A percentile compares a stretch with the other conserved stretches of the same genome.
phyloP scores from a whole-genome alignment of 257 asterid species.

The Ilex asprella region DNA sequence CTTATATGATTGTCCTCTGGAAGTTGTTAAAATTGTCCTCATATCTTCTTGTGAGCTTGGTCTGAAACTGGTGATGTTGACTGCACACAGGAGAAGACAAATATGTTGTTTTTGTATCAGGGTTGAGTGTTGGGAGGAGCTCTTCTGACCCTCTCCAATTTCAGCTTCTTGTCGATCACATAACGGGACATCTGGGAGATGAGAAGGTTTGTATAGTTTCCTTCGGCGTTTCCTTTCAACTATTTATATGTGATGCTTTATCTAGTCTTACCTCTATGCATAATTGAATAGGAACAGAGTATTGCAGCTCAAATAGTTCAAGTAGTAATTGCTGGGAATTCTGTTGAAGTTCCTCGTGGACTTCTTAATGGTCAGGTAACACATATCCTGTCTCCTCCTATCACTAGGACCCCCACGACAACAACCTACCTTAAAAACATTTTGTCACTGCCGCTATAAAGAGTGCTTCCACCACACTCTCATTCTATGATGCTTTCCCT shows the following conservation, averaged over 20 bases:
- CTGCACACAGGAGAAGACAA: conserved; percentile 78
- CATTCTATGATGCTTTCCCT: no score
- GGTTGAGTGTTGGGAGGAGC: conserved; percentile 76
- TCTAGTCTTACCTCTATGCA: conserved; percentile 16
- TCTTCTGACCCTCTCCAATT: conserved; percentile 76
- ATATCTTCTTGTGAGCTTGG: not conserved
- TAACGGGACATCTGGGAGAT: conserved; percentile 98
- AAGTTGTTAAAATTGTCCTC: no score
- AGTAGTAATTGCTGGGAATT: conserved; percentile 87
- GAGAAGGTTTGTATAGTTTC: conserved; percentile 48
- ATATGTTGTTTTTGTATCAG: conserved; percentile 76
- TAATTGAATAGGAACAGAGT: conserved; percentile 60
- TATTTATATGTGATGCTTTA: conserved; percentile 4
- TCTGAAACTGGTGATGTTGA: conserved; percentile 4
- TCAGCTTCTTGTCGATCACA: conserved; percentile 92
- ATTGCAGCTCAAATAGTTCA: conserved; percentile 88
- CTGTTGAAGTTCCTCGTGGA: conserved; percentile 65
- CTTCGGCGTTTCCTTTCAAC: conserved; percentile 8
- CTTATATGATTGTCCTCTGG: not conserved
- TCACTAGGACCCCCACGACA: no score
- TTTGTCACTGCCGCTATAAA: no score
- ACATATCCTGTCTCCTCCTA: not conserved
- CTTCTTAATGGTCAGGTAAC: conserved; percentile 89
- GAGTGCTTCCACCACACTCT: no score
- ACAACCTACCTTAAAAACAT: no score